Conservation (phyloP, 208 protist genomes). For the Wallacemonas sp. region DNA sequence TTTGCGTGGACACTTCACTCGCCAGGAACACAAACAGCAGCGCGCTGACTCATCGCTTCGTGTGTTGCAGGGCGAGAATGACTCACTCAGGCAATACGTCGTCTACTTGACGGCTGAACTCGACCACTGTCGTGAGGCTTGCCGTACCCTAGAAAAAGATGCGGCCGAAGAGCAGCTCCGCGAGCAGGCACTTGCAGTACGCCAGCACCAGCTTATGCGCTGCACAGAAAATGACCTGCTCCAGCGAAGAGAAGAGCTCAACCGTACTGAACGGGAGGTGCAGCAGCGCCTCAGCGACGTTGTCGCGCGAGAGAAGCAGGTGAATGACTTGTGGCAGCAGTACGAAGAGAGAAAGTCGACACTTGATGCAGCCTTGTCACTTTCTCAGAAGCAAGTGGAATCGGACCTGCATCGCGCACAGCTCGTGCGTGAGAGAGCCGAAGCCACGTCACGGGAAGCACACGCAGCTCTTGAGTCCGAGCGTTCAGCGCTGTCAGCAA, state of each 20-base stretch:
- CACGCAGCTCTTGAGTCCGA: background rate
- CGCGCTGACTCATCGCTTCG: constrained; percentile 13
- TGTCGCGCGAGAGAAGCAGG: constrained; percentile 9
- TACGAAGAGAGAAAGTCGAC: constrained; percentile 11
- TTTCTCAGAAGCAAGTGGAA: constrained; percentile 16
- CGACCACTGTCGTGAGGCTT: constrained; percentile 2
- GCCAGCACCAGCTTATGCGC: constrained; percentile 10
- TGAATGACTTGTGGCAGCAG: constrained; percentile 3
- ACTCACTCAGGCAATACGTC: background rate
- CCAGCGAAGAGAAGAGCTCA: constrained; percentile 2
- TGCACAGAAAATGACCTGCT: constrained; percentile 12
- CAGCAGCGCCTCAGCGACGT: constrained; percentile 14
- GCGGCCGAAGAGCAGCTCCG: constrained; percentile 10
- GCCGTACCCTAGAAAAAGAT: constrained; percentile 8
- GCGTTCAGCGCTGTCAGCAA: background rate
- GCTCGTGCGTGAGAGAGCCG: constrained; percentile 3
- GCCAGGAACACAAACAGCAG: constrained; percentile 21
- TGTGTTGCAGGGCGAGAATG: background rate
- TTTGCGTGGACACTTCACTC: constrained; percentile 26
- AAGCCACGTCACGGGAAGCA: background rate
- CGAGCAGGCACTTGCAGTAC: constrained; percentile 2
- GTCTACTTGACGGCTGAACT: constrained; percentile 3
- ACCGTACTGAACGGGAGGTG: background rate
- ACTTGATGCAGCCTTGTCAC: constrained; percentile 18
- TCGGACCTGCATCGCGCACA: constrained; percentile 17